A percentile compares a stretch with the other conserved stretches of the same genome.
Conservation (phyloP, 1,284 basidiomycete species). For the Sporisorium exsertum region DNA sequence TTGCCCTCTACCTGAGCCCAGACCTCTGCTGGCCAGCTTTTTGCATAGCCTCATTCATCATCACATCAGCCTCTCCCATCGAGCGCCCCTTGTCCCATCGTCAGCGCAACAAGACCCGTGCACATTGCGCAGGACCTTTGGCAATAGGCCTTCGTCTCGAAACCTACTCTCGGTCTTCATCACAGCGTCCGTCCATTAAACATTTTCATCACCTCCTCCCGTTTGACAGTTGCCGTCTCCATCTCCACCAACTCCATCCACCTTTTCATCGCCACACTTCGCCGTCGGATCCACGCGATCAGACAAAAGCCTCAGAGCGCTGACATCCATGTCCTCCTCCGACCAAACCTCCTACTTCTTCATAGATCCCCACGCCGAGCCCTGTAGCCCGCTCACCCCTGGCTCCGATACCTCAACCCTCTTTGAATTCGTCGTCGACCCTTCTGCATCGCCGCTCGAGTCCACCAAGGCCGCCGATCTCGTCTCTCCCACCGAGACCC, state of each 20-base stretch:
- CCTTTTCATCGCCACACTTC: background rate
- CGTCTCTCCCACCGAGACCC: constrained; percentile 32
- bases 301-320: constrained; percentile 9
- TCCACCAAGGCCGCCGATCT: constrained; percentile 13
- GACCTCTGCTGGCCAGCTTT: background rate
- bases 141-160: background rate
- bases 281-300: constrained; percentile 24
- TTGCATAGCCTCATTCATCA: constrained; percentile 31
- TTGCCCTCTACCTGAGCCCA: background rate
- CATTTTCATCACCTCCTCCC: constrained; percentile 1
- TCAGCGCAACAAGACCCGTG: background rate
- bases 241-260: background rate
- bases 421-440: constrained; percentile 32
- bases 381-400: constrained; percentile 33
- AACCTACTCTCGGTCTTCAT: background rate
- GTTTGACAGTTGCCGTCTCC: background rate
- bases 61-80: background rate
- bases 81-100: background rate
- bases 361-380: constrained; percentile 15
- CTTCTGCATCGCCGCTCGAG: constrained; percentile 5
- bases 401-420: constrained; percentile 45
- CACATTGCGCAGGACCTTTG: background rate
- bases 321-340: constrained; percentile 37
- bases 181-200: background rate
- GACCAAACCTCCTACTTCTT: constrained; percentile 16